A percentile compares a stretch with the other conserved stretches of the same genome.
Evolutionary conservation across 2,329 filamentous ascomycete genomes (phyloP).

Genomic region (Epichloe glyceriae): DNA sequence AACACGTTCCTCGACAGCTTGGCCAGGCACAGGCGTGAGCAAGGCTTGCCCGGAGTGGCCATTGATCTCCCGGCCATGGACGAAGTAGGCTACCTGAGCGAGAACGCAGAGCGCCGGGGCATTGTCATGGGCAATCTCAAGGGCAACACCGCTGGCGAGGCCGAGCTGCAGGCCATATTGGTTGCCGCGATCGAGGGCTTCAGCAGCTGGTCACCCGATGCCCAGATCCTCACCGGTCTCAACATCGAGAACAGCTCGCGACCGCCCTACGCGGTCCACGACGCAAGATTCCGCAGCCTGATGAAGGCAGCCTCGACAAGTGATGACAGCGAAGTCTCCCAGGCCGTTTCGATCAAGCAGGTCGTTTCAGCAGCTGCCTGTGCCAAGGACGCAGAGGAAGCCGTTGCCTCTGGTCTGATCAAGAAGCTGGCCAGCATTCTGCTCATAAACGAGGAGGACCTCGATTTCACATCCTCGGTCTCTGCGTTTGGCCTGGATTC

Average conservation of each 20-base stretch:
- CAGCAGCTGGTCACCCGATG: conserved; percentile 21
- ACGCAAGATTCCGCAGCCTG: conserved; percentile 5
- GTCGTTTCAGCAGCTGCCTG: background rate
- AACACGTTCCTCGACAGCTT: conserved; percentile 29
- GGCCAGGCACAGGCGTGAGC: conserved; percentile 22
- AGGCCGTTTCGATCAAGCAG: conserved; percentile 10
- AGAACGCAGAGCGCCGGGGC: conserved; percentile 26
- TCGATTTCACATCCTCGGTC: conserved; percentile 10
- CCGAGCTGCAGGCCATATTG: conserved; percentile 41
- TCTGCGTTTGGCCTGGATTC: conserved; percentile 27
- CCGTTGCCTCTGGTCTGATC: conserved; percentile 11
- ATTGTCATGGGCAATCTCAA: conserved; percentile 31
- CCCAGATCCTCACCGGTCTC: conserved; percentile 42
- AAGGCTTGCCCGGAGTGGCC: conserved; percentile 28
- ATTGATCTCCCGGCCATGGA: conserved; percentile 37
- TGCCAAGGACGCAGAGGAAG: conserved; percentile 10
- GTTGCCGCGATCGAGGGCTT: conserved; percentile 32
- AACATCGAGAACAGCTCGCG: conserved; percentile 29
- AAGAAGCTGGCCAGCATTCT: conserved; percentile 24
- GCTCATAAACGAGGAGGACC: conserved; percentile 10
- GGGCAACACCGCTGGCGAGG: conserved; percentile 36
- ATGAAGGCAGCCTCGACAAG: background rate
- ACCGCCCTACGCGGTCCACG: conserved; percentile 34
- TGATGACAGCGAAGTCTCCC: conserved; percentile 1
- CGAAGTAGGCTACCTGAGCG: conserved; percentile 34